These are phyloP conservation scores for Mycena amicta DNA, from an alignment of 768 basidiomycete species.

Conservation along the genomic window DNA sequence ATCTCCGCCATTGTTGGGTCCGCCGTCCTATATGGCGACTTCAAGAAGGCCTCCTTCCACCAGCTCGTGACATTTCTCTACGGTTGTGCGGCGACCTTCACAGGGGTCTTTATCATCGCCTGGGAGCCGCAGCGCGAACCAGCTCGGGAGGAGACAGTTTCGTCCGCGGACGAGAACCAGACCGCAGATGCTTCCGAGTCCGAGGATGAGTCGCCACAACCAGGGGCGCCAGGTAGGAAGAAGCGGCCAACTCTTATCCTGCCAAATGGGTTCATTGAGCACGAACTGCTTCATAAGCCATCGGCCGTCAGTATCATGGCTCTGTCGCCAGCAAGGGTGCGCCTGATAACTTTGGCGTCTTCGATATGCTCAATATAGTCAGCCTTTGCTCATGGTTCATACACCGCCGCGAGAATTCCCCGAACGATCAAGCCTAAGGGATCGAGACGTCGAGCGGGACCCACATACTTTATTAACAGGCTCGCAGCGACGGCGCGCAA, in stretches of 20 bases:
- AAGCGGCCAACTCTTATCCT: constrained; percentile 41
- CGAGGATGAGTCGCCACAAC: constrained; percentile 37
- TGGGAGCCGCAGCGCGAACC: constrained; percentile 47
- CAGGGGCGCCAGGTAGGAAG: background rate
- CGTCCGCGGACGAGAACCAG: constrained; percentile 30
- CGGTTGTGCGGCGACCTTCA: constrained; percentile 86
- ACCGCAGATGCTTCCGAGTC: constrained; percentile 20
- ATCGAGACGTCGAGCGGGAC: constrained; percentile 33
- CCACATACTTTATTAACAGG: constrained; percentile 27
- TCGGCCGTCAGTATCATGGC: constrained; percentile 66
- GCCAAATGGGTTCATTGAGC: constrained; percentile 48
- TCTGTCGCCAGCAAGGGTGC: constrained; percentile 74
- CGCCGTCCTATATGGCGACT: constrained; percentile 93
- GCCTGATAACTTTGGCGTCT: constrained; percentile 21
- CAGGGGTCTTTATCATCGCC: constrained; percentile 88
- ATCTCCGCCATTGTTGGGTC: constrained; percentile 92
- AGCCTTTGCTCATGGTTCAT: constrained; percentile 69
- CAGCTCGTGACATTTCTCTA: constrained; percentile 83
- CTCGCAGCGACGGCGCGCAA: constrained; percentile 37
- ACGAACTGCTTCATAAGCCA: constrained; percentile 51
- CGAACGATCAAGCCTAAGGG: constrained; percentile 26
- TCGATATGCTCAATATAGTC: too few relatives aligned
- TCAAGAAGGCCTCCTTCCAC: constrained; percentile 79
- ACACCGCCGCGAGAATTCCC: constrained; percentile 59
- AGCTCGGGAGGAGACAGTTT: constrained; percentile 34